Evolutionary conservation across 441 rosid genomes (phyloP), one percentile per base, ranked within the genome.

Genomic region (Gossypium schwendimanii): DNA sequence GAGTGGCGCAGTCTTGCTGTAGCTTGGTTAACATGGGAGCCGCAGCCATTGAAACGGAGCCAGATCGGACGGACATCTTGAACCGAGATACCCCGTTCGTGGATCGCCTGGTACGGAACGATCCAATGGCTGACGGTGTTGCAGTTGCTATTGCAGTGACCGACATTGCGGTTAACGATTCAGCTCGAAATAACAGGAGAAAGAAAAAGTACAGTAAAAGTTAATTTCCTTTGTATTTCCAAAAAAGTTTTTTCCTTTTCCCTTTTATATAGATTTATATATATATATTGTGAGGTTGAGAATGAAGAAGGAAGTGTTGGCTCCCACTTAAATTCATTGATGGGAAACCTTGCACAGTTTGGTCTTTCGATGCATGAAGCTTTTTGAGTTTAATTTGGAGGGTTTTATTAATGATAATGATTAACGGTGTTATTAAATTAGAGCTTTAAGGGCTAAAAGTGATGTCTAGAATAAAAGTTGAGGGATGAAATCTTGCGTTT

Each of bases 1-100:
- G 88, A 73, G 96, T 85, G 58, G 84, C 88, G 23, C 94, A 90
- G 21, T 91, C 94, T 2, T 70, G 71, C 64, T 84, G 89, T 64
- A 93, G 75, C 83, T 85, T 83, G 15, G 84, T 87, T 76, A 93
- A 75, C 58, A 93, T 85, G 28, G 97, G 79, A 50, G 83, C 81
- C 4, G 75, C 79, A 45, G 82, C 81, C 6, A 76, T 78, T 0
- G 91, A 83, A 39, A 85, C 69, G 1, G 70, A 52, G 60, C 76
- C 75, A 63, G 90, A 83, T 84, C 88, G 85, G 74, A 87, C 79
- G 64, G 87, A 77, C 86, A 82, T 79, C 75, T 77, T 74, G 3
- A 70, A 47, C 52, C 81, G 74, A 36, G 75, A 62, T 53, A 54
- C 6, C 59, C 67, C 26, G 52, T 36, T 20, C 0, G 66, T 70